Conservation (phyloP, 352 stramenopile species). For the Thraustochytrium striatum region DNA sequence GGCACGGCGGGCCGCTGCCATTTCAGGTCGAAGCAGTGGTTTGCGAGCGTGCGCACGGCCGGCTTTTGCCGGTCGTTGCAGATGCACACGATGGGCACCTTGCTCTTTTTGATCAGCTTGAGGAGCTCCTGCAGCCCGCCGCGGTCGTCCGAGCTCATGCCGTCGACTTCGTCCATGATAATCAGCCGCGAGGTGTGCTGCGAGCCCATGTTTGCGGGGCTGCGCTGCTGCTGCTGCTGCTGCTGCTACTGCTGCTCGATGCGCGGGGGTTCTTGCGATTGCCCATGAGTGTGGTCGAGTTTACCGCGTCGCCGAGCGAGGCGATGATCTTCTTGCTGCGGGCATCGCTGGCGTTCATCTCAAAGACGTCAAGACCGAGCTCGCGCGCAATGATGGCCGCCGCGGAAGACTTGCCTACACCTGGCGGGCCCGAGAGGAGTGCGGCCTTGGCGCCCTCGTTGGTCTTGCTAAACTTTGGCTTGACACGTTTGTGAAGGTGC, state of each 20-base stretch:
- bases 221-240: conserved; percentile 50
- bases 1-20: conserved; percentile 87
- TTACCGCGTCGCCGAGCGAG: conserved; percentile 79
- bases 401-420: conserved; percentile 88
- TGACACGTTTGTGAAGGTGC: conserved; percentile 51
- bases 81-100: conserved; percentile 99
- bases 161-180: conserved; percentile 99
- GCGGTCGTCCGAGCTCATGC: conserved; percentile 93
- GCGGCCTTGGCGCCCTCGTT: conserved; percentile 87
- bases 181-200: conserved; percentile 74
- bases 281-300: conserved; percentile 74
- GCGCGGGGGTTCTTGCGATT: conserved; percentile 52
- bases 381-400: conserved; percentile 83
- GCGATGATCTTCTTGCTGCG: conserved; percentile 92
- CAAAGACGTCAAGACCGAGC: conserved; percentile 83
- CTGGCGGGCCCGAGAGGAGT: conserved; percentile 88
- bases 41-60: conserved; percentile 89
- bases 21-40: conserved; percentile 94
- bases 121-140: conserved; percentile 97
- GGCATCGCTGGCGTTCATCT: conserved; percentile 96
- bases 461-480: conserved; percentile 56
- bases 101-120: conserved; percentile 95
- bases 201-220: conserved; percentile 54
- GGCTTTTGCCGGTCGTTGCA: conserved; percentile 96
- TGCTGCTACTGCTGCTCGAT: conserved; percentile 2